Base-by-base conservation (phyloP, 768 basidiomycete genomes). In the Rhodosporidiobolus odoratus region DNA sequence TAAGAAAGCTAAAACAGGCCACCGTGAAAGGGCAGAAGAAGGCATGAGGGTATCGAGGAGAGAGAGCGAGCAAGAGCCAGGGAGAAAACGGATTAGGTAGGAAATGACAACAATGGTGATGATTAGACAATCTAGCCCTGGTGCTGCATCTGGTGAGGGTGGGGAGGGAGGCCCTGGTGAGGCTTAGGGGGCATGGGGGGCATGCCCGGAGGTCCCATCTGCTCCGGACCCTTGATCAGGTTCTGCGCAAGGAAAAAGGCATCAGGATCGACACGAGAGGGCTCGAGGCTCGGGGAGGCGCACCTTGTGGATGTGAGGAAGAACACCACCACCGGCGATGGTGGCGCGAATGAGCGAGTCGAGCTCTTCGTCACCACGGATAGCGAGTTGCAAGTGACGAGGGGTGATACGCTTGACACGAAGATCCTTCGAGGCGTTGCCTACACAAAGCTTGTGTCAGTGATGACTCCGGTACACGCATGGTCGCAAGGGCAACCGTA, bases 401-500 rank as follows among this genome's bases (percentile, higher is more conserved):
- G 94, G 94, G 0, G 92, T 95, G 79, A 98, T 94, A 80, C 94
- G 91, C 80, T 96, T 97, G 57, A 95, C 92, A 59, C 89, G 86
- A n/a, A 96, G 85, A 82, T 98, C 94, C 78, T 96, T 95, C 4
- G 93, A 95, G 37, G 94, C 94, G 79, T 97, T 97, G 32, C 94
- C 93, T 94, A 69, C 23, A 16, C 7, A 15, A 8, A 9, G 58
- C 27, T 41, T 45, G 43, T 30, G 30, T 38, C 30, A 43, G 23
- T 43, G 40, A 21, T 40, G 57, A n/a, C 27, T 37, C 45, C 15
- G 34, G 5, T 56, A 1, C 34, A 3, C 23, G 4, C 4, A 15
- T 1, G 19, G 48, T 38, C 4, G 43, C 5, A 34, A 6, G 41
- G 17, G 47, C 13, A 23, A 45, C 82, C 88, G 71, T 74, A 92